phyloP scores from a whole-genome alignment of 2,329 filamentous ascomycete species.

The Gyromitra esculenta region DNA sequence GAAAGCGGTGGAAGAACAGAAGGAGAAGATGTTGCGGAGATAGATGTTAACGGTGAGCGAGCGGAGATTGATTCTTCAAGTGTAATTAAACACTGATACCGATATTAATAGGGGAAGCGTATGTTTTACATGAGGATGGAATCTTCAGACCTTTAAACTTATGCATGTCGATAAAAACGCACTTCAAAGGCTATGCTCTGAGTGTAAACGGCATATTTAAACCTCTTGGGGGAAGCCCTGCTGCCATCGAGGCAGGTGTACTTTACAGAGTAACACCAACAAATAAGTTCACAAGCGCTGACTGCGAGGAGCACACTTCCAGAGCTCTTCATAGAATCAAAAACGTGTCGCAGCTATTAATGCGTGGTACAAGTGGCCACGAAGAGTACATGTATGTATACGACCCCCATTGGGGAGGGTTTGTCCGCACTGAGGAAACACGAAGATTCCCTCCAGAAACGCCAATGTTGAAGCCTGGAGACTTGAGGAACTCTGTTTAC shows the following conservation, averaged over 20 bases:
- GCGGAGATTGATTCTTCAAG: neutral
- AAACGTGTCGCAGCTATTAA: slow-evolving; percentile 29
- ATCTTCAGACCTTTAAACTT: slow-evolving; percentile 19
- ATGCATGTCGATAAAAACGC: slow-evolving; percentile 20
- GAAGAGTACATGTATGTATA: slow-evolving; percentile 42
- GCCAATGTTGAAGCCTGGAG: slow-evolving; percentile 13
- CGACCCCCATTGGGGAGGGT: slow-evolving; percentile 30
- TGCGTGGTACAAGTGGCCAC: slow-evolving; percentile 23
- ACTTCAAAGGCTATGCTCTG: slow-evolving; percentile 39
- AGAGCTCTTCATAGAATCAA: slow-evolving; percentile 42
- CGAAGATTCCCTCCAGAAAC: slow-evolving; percentile 27
- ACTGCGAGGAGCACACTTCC: slow-evolving; percentile 4
- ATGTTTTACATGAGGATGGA: slow-evolving; percentile 23
- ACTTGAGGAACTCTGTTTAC: slow-evolving; percentile 11
- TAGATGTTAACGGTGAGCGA: slow-evolving; percentile 27
- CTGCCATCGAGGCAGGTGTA: slow-evolving; percentile 29
- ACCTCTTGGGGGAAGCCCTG: slow-evolving; percentile 41
- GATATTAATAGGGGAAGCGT: slow-evolving; percentile 23
- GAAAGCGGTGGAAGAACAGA: neutral
- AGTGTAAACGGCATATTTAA: slow-evolving; percentile 36
- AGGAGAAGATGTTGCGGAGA: neutral
- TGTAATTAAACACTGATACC: neutral
- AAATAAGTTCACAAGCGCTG: slow-evolving; percentile 16
- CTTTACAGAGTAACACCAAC: slow-evolving; percentile 37
- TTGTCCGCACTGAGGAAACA: slow-evolving; percentile 31